phyloP scores from a whole-genome alignment of 352 stramenopile species.

The Phytopythium aichiense region DNA sequence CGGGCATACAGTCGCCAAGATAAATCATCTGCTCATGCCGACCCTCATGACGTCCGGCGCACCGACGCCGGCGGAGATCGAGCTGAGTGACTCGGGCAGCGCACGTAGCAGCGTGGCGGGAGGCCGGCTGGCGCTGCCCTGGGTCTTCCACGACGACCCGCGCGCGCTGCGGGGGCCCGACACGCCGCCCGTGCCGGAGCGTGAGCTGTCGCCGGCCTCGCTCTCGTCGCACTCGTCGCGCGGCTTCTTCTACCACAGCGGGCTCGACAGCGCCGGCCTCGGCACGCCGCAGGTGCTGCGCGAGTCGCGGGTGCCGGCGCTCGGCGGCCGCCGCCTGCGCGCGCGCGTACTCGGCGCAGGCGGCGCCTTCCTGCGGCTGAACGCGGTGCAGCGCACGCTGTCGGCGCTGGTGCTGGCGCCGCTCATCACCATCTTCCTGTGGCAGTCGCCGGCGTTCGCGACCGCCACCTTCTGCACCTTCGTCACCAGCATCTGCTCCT shows the following conservation, averaged over 20 bases:
- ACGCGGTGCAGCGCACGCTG: slow-evolving; percentile 57
- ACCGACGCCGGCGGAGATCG: slow-evolving; percentile 4
- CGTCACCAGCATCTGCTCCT: slow-evolving; percentile 57
- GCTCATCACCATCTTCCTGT: slow-evolving; percentile 65
- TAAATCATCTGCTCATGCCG: slow-evolving; percentile 4
- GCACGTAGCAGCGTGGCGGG: slow-evolving; percentile 3
- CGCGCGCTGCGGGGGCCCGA: not conserved
- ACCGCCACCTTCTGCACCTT: slow-evolving; percentile 67
- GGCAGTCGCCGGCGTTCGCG: slow-evolving; percentile 55
- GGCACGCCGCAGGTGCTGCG: slow-evolving; percentile 8
- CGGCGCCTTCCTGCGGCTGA: slow-evolving; percentile 12
- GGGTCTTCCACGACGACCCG: slow-evolving; percentile 11
- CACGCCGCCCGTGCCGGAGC: slow-evolving; percentile 9
- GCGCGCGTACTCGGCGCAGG: not conserved
- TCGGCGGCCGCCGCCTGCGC: not conserved
- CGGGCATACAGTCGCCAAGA: not conserved
- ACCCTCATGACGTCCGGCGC: not conserved
- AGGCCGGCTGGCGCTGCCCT: slow-evolving; percentile 2
- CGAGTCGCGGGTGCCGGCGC: not conserved
- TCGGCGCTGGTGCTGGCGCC: slow-evolving; percentile 53
- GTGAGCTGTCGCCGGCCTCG: slow-evolving; percentile 12
- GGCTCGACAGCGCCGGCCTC: slow-evolving; percentile 14
- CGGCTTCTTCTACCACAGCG: slow-evolving; percentile 28
- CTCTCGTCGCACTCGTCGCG: slow-evolving; percentile 21
- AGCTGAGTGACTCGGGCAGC: slow-evolving; percentile 2